Percentiles rank a stretch among this genome's conserved stretches.
Evolutionary conservation across 2,329 filamentous ascomycete species (phyloP).

Genomic region (Ascochyta viciae-villosae): DNA sequence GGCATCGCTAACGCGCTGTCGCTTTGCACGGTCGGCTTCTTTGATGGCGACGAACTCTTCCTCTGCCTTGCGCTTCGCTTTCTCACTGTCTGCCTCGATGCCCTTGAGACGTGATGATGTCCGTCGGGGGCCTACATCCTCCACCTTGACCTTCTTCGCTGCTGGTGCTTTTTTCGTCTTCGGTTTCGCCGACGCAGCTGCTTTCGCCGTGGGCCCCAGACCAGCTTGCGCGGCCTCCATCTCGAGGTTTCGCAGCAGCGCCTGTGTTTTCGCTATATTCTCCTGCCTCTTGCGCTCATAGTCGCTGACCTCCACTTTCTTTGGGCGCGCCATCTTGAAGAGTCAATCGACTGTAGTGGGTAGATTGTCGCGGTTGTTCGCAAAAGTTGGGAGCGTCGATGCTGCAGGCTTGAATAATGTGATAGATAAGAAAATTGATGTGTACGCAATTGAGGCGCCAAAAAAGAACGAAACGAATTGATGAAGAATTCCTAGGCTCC

Average conservation of each 20-base stretch:
- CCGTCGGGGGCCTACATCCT: conserved; percentile 61
- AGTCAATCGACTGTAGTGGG: no score
- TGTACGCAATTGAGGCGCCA: neutral
- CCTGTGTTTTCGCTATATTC: conserved; percentile 87
- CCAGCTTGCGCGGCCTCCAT: conserved; percentile 71
- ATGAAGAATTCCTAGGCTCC: neutral
- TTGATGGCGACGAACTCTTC: conserved; percentile 65
- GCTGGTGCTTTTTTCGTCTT: conserved; percentile 52
- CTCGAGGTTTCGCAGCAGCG: conserved; percentile 78
- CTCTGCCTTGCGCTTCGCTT: conserved; percentile 72
- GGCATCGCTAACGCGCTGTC: conserved; percentile 69
- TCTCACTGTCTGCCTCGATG: conserved; percentile 70
- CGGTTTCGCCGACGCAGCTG: conserved; percentile 55
- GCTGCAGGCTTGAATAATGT: neutral
- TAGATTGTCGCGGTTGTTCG: neutral
- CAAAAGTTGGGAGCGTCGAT: conserved; percentile 2
- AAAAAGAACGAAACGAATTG: neutral
- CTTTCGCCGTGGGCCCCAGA: conserved; percentile 65
- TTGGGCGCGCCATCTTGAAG: conserved; percentile 42
- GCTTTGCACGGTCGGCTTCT: conserved; percentile 66
- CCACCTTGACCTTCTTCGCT: conserved; percentile 64
- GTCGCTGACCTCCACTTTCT: conserved; percentile 71
- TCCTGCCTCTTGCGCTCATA: conserved; percentile 86
- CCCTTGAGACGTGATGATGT: conserved; percentile 69
- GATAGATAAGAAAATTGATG: neutral